Evolutionary conservation across 768 basidiomycete species (phyloP), one percentile per base, ranked within the genome.

Genomic region (Hemileccinum impolitum): DNA sequence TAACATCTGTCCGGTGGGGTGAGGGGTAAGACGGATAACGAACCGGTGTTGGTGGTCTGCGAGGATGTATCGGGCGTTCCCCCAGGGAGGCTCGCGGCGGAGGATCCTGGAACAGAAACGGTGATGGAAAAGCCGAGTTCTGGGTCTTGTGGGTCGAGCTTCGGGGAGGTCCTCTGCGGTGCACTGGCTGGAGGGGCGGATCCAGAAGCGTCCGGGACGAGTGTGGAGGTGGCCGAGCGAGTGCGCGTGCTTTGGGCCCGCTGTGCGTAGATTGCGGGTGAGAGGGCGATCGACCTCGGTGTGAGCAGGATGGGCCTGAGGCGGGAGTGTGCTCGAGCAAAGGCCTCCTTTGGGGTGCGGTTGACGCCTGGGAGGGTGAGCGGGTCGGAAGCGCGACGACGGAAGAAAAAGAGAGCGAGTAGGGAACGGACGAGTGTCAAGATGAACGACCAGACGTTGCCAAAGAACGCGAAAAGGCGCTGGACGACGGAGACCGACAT

Each of bases 371-470:
- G 54, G 17, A 54, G 58, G 4, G 50, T 2, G 25, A 56, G 43
- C 0, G 61, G 45, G n/a, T 58, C 51, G 8, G 52, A 19, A 0
- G 62, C 18, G 36, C 52, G 55, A 34, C 54, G 53, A 18, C 45
- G 47, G 23, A 41, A 38, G 3, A 49, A 55, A 43, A 65, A 60
- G 50, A 65, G 48, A 0, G 55, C 51, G 55, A 55, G 21, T 14
- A 65, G 39, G 11, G 65, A 67, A 37, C 45, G 63, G 46, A 60
- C 63, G 57, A 65, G 65, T 37, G 60, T 62, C 47, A 54, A 46
- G 41, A 65, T 32, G 51, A 58, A 54, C 39, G 58, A 53, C 63
- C 60, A 67, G 43, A 60, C 36, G 32, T 30, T 39, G 54, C 36
- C 43, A 26, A 66, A 18, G 30, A 62, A 61, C 40, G 56, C 47